Conservation (phyloP, 352 stramenopile genomes). For the Phytopythium chamaehyphon region DNA sequence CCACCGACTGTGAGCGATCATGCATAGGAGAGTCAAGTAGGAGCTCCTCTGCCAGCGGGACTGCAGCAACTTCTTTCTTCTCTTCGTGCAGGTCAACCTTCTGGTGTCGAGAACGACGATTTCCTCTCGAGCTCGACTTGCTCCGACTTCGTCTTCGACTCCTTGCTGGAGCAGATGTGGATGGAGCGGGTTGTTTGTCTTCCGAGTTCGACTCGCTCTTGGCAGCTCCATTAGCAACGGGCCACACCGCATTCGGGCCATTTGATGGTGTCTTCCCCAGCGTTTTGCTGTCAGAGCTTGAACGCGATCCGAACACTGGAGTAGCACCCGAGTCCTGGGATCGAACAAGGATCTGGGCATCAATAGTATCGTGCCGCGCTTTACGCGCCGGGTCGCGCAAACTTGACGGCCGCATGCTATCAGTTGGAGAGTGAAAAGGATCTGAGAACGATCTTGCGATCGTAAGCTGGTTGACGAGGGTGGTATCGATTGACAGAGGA, state of each 20-base stretch:
- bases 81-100: neutral
- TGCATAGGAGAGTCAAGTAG: slow-evolving; percentile 29
- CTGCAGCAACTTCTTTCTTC: neutral
- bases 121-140: slow-evolving; percentile 4
- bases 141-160: slow-evolving; percentile 4
- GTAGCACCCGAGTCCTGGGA: slow-evolving; percentile 38
- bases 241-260: too few species aligned
- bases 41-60: slow-evolving; percentile 15
- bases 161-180: neutral
- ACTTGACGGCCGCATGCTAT: slow-evolving; percentile 21
- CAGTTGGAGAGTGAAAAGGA: slow-evolving; percentile 48
- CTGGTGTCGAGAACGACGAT: neutral
- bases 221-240: neutral
- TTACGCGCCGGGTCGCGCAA: slow-evolving; percentile 28
- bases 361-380: slow-evolving; percentile 24
- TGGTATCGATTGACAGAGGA: slow-evolving; percentile 2
- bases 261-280: neutral
- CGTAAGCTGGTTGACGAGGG: slow-evolving; percentile 19
- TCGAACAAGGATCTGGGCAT: slow-evolving; percentile 40
- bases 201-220: neutral
- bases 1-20: slow-evolving; percentile 26
- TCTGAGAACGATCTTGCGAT: slow-evolving; percentile 62
- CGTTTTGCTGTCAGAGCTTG: neutral
- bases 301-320: neutral
- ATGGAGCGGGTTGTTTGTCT: neutral